These are phyloP conservation scores for Colletotrichum tropicale DNA, from an alignment of 2,329 filamentous ascomycete species.

Conservation along the genomic window DNA sequence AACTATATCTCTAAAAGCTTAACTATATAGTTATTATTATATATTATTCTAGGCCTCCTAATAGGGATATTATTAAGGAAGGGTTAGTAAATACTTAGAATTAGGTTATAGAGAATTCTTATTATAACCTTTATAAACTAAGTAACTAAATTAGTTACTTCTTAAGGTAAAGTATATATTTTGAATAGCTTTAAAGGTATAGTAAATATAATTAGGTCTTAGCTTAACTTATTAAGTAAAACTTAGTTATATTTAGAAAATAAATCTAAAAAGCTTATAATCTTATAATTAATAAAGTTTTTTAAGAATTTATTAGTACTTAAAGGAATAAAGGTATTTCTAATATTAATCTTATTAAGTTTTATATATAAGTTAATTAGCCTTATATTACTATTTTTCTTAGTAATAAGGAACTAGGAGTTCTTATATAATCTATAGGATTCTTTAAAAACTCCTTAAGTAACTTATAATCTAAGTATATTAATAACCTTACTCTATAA, in stretches of 20 bases:
- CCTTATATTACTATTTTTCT: neutral
- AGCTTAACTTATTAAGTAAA: neutral
- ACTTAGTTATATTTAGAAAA: neutral
- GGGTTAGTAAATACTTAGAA: neutral
- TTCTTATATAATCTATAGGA: neutral
- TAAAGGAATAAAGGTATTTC: neutral
- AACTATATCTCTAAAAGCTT: neutral
- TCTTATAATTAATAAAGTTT: neutral
- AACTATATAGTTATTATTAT: neutral
- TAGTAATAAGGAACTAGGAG: neutral
- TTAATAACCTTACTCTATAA: neutral
- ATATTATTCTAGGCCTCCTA: neutral
- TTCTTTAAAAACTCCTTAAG: neutral
- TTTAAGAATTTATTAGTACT: neutral
- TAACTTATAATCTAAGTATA: neutral
- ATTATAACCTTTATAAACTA: neutral
- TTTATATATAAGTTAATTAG: neutral
- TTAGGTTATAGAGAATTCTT: neutral
- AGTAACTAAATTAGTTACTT: neutral
- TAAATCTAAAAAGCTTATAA: neutral
- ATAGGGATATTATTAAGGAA: neutral
- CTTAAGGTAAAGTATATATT: neutral
- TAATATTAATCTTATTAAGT: neutral
- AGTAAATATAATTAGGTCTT: neutral
- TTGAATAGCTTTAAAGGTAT: neutral